Conservation (phyloP, 1,284 basidiomycete species). For the Volvariella volvacea region DNA sequence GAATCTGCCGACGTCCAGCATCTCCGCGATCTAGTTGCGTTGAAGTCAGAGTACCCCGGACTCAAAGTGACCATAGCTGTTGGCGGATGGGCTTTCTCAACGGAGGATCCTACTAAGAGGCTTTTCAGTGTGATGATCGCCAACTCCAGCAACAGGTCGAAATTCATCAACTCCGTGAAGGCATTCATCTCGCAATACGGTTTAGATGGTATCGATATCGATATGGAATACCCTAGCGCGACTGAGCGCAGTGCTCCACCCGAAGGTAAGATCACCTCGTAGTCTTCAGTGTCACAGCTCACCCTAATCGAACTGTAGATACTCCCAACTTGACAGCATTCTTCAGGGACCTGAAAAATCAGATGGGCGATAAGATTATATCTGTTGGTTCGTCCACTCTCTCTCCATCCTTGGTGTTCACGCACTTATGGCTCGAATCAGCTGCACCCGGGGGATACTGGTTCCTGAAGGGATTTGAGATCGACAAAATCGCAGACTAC, state of each 20-base stretch:
- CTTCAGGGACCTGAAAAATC: slow-evolving; percentile 13
- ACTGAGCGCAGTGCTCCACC: slow-evolving; percentile 9
- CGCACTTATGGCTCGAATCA: not conserved
- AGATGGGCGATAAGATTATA: slow-evolving; percentile 7
- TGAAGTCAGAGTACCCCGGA: slow-evolving; percentile 13
- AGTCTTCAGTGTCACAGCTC: no score
- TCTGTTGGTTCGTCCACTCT: slow-evolving; percentile 11
- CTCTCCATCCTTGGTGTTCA: not conserved
- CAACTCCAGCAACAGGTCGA: slow-evolving; percentile 6
- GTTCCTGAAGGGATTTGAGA: slow-evolving; percentile 20
- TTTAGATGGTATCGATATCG: slow-evolving; percentile 12
- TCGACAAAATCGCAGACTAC: slow-evolving; percentile 16
- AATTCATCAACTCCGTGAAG: slow-evolving; percentile 8
- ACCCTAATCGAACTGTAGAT: slow-evolving; percentile 7
- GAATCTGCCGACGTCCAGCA: not conserved
- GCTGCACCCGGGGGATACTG: slow-evolving; percentile 18
- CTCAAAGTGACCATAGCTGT: slow-evolving; percentile 17
- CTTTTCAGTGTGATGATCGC: slow-evolving; percentile 10
- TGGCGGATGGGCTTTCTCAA: slow-evolving; percentile 18
- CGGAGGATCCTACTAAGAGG: slow-evolving; percentile 11
- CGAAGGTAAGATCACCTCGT: slow-evolving; percentile 1
- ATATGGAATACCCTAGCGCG: slow-evolving; percentile 12
- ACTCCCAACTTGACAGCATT: slow-evolving; percentile 17
- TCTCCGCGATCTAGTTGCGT: slow-evolving; percentile 5
- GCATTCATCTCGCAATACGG: slow-evolving; percentile 7